Percentiles rank a stretch among this genome's conserved stretches.
Conservation (phyloP, 495 filamentous ascomycete genomes). For the Neurospora discreta region DNA sequence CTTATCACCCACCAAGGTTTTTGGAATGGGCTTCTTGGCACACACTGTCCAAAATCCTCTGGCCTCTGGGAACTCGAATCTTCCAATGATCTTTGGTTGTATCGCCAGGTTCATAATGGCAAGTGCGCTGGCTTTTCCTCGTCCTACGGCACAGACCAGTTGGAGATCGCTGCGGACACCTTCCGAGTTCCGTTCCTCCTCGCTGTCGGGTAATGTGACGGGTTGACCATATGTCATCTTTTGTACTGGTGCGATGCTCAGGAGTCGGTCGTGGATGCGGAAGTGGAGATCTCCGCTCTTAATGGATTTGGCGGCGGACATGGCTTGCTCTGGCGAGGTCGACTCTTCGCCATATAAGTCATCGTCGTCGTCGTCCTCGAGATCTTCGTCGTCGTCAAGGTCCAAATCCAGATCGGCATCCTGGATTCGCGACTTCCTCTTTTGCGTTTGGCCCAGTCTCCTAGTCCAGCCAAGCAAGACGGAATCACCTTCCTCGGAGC, state of each 20-base stretch:
- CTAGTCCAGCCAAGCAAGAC: conserved; percentile 68
- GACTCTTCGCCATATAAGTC: conserved; percentile 63
- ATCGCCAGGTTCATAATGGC: conserved; percentile 66
- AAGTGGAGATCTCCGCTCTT: conserved; percentile 58
- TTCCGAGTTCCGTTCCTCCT: conserved; percentile 30
- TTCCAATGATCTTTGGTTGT: conserved; percentile 50
- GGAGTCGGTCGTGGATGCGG: conserved; percentile 60
- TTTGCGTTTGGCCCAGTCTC: conserved; percentile 40
- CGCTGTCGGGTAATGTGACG: conserved; percentile 27
- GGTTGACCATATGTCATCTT: conserved; percentile 55
- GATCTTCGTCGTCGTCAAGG: conserved; percentile 43
- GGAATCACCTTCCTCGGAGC: conserved; percentile 76
- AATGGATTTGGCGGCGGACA: conserved; percentile 14
- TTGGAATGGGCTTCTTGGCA: conserved; percentile 45
- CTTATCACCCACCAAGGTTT: conserved; percentile 39
- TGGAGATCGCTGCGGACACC: conserved; percentile 49
- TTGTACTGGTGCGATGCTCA: conserved; percentile 67
- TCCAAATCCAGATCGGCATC: conserved; percentile 45
- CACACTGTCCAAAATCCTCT: conserved; percentile 53
- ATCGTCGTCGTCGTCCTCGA: conserved; percentile 37
- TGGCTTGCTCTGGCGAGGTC: conserved; percentile 14
- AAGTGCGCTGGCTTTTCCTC: conserved; percentile 55
- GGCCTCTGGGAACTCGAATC: conserved; percentile 50
- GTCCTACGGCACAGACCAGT: conserved; percentile 60
- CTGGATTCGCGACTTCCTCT: conserved; percentile 32